A percentile compares a stretch with the other conserved stretches of the same genome.
These are phyloP conservation scores for Ceratobasidium papillatum DNA, from an alignment of 1,284 basidiomycete genomes.

Conservation along the genomic window DNA sequence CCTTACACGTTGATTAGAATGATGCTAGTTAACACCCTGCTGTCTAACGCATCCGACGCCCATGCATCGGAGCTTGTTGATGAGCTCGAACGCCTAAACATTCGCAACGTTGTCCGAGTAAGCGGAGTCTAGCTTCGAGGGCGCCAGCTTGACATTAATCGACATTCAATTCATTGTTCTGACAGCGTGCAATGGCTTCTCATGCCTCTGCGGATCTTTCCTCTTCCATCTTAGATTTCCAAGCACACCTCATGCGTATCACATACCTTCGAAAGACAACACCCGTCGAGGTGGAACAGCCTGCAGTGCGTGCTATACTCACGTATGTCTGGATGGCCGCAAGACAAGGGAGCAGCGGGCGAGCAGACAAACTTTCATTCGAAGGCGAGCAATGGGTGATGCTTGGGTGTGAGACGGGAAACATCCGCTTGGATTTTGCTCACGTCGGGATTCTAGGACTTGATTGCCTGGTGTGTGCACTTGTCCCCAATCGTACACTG, in stretches of 20 bases:
- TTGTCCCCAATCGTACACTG: background rate
- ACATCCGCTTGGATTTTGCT: conserved; percentile 81
- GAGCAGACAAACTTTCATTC: conserved; percentile 29
- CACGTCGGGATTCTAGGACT: conserved; percentile 87
- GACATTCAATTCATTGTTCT: background rate
- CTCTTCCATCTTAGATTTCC: conserved; percentile 90
- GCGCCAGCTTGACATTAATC: background rate
- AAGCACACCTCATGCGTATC: conserved; percentile 85
- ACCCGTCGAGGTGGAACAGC: conserved; percentile 75
- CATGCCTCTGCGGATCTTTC: conserved; percentile 87
- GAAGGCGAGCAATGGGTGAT: conserved; percentile 69
- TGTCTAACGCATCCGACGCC: conserved; percentile 77
- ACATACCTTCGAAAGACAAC: conserved; percentile 83
- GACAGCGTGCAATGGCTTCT: conserved; percentile 84
- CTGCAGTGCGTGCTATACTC: conserved; percentile 69
- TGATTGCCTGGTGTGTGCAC: conserved; percentile 75
- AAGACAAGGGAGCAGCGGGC: conserved; percentile 55
- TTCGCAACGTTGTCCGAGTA: conserved; percentile 85
- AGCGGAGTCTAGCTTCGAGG: conserved; percentile 49
- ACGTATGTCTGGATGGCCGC: conserved; percentile 77
- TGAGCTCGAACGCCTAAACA: conserved; percentile 80
- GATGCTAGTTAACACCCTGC: conserved; percentile 88
- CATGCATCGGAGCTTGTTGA: conserved; percentile 81
- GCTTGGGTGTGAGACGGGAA: conserved; percentile 82
- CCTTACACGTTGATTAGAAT: conserved; percentile 60